A percentile compares a stretch with the other conserved stretches of the same genome.
These are phyloP conservation scores for Ottelia alismoides DNA, from an alignment of 106 monocot genomes.

Conservation along the genomic window DNA sequence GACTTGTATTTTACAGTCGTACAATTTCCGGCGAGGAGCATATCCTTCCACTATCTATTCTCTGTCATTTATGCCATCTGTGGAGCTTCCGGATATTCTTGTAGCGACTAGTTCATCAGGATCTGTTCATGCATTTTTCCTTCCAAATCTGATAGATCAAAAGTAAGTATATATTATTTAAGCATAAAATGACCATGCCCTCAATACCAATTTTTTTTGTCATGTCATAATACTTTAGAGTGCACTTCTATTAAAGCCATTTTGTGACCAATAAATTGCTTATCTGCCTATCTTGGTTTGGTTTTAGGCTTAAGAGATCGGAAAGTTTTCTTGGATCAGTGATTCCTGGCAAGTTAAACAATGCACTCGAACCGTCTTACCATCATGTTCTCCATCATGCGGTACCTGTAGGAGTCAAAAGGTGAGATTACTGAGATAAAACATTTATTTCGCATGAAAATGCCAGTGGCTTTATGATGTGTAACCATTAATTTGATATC, in stretches of 20 bases:
- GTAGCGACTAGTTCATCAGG: slow-evolving; percentile 84
- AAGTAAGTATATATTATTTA: slow-evolving; percentile 20
- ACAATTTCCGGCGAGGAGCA: slow-evolving; percentile 85
- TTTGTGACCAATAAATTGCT: neutral
- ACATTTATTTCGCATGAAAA: no score
- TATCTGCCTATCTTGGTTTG: no score
- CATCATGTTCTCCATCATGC: slow-evolving; percentile 86
- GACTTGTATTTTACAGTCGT: slow-evolving; percentile 40
- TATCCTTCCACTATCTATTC: slow-evolving; percentile 93
- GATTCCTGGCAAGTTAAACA: slow-evolving; percentile 62
- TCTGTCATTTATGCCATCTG: slow-evolving; percentile 78
- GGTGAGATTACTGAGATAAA: neutral
- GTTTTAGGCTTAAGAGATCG: slow-evolving; percentile 25
- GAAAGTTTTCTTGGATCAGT: slow-evolving; percentile 52
- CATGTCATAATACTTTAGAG: neutral
- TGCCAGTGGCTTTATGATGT: no score
- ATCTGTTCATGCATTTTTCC: slow-evolving; percentile 75
- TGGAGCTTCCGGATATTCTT: slow-evolving; percentile 82
- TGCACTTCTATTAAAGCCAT: no score
- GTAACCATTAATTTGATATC: no score
- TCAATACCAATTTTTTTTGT: no score
- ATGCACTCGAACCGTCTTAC: slow-evolving; percentile 58
- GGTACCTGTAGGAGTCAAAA: slow-evolving; percentile 27
- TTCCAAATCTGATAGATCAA: slow-evolving; percentile 43
- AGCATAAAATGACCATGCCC: no score